Evolutionary conservation across 768 basidiomycete genomes (phyloP).

Genomic region (Boletus subcaerulescens): DNA sequence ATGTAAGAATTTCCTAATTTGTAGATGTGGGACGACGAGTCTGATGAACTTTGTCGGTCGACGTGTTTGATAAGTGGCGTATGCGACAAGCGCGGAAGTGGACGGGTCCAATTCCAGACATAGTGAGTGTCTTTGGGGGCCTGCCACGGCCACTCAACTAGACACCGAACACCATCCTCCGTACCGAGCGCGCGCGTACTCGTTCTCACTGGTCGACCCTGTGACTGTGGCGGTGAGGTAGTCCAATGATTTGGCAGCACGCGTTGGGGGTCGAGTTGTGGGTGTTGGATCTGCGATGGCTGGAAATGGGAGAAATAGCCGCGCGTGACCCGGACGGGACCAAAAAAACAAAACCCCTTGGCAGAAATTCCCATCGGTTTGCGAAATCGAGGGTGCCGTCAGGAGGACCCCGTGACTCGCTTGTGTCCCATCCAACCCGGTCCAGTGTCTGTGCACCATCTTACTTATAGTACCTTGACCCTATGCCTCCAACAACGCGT

Average conservation of each 20-base stretch:
- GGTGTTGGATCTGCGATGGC: constrained; percentile 20
- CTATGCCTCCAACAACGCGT: constrained; percentile 22
- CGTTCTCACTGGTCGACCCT: too few species aligned
- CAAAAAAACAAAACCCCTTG: constrained; percentile 20
- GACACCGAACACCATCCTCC: constrained; percentile 1
- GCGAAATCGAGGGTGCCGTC: constrained; percentile 20
- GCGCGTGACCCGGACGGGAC: constrained; percentile 19
- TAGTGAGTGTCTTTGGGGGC: constrained; percentile 16
- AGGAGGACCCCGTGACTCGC: constrained; percentile 20
- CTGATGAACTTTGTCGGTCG: constrained; percentile 21
- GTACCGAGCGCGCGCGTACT: background rate
- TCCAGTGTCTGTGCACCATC: background rate
- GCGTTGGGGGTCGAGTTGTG: background rate
- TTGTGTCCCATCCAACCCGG: constrained; percentile 1
- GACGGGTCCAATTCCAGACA: constrained; percentile 24
- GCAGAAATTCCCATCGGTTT: constrained; percentile 18
- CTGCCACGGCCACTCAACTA: constrained; percentile 5
- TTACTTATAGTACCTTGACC: constrained; percentile 32
- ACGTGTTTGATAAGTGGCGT: constrained; percentile 32
- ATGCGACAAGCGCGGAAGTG: constrained; percentile 34
- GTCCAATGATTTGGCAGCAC: background rate
- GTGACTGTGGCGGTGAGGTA: constrained; percentile 10
- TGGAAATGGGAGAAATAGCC: background rate
- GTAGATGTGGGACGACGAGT: background rate
- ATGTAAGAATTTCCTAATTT: background rate